phyloP scores from a whole-genome alignment of 164 flowering plant genomes.

The Tinospora cordifolia region DNA sequence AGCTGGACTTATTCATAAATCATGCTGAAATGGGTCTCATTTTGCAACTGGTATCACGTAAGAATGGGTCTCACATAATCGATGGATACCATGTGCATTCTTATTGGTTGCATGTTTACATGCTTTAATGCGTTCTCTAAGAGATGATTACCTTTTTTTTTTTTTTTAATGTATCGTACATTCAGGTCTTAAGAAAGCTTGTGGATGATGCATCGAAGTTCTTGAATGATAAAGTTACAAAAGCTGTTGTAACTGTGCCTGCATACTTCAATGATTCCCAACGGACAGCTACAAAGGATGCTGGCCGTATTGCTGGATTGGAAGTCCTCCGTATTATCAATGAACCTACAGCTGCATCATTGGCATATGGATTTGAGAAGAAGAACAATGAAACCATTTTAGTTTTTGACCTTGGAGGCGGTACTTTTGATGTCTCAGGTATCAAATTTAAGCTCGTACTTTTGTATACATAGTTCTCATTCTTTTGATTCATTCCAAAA shows the following conservation, averaged over 20 bases:
- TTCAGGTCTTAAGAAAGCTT: slow-evolving; percentile 84
- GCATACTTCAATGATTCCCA: slow-evolving; percentile 96
- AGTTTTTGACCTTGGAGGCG: slow-evolving; percentile 96
- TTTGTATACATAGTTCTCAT: not conserved
- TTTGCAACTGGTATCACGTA: too few species aligned
- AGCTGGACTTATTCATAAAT: too few species aligned
- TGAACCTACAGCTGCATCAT: slow-evolving; percentile 94
- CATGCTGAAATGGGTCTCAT: too few species aligned
- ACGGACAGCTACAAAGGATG: slow-evolving; percentile 96
- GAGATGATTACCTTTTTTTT: too few species aligned
- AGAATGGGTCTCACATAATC: too few species aligned
- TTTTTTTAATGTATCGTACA: too few species aligned
- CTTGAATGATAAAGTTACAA: slow-evolving; percentile 79
- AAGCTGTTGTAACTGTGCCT: slow-evolving; percentile 95
- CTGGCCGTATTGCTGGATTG: slow-evolving; percentile 91
- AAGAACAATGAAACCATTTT: slow-evolving; percentile 91
- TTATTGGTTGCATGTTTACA: too few species aligned
- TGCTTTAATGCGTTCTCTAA: too few species aligned
- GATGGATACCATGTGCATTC: too few species aligned
- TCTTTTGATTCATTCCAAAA: not conserved
- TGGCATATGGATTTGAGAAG: slow-evolving; percentile 95
- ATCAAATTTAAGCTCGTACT: not conserved
- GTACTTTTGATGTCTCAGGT: slow-evolving; percentile 97
- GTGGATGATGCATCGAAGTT: slow-evolving; percentile 96
- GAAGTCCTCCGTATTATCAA: slow-evolving; percentile 88